A percentile compares a stretch with the other conserved stretches of the same genome.
Conservation (phyloP, 805 yeast genomes). For the Candida argentea region DNA sequence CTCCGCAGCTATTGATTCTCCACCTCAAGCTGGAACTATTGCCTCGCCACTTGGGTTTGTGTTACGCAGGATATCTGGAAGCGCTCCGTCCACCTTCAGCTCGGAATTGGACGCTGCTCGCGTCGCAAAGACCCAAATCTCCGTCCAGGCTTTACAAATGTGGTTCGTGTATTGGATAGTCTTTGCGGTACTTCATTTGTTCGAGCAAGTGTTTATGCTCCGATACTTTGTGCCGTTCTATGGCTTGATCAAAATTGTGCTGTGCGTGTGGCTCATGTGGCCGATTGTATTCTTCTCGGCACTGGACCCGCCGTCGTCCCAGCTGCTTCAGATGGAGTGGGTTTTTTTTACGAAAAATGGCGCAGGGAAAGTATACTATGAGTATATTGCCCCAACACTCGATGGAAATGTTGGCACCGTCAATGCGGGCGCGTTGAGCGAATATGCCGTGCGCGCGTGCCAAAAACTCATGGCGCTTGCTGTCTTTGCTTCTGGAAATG, state of each 20-base stretch:
- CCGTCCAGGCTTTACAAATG: conserved; percentile 23
- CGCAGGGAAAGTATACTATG: conserved; percentile 22
- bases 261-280: conserved; percentile 52
- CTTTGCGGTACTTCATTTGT: conserved; percentile 31
- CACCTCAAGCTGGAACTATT: no score
- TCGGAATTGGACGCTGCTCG: no score
- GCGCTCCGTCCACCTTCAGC: no score
- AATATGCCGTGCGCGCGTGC: no score
- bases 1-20: no score
- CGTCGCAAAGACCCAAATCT: conserved; percentile 3
- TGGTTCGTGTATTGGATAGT: conserved; percentile 58
- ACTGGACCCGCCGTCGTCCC: not conserved
- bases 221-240: conserved; percentile 45
- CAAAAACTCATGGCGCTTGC: no score
- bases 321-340: no score
- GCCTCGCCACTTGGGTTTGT: no score
- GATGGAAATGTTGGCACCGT: conserved; percentile 8
- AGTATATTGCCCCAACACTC: conserved; percentile 18
- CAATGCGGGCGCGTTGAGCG: conserved; percentile 1
- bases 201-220: conserved; percentile 35
- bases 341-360: conserved; percentile 18
- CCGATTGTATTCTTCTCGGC: conserved; percentile 20
- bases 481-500: no score
- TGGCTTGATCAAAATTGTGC: conserved; percentile 34
- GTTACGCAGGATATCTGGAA: no score